phyloP scores from a whole-genome alignment of 1,284 basidiomycete species.

The Crucibulum cyathiforme region DNA sequence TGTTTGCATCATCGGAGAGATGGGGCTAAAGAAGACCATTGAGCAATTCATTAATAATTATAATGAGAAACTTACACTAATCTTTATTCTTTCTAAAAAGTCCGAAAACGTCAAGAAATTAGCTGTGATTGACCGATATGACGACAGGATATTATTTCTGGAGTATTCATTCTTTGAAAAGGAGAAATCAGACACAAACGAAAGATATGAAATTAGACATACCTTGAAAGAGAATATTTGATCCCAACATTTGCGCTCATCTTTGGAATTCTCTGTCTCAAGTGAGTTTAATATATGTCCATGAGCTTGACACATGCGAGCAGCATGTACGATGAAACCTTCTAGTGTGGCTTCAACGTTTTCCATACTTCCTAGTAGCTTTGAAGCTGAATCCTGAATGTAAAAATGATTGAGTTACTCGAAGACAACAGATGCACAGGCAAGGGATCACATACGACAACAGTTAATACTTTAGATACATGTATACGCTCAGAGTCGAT shows the following conservation, averaged over 20 bases:
- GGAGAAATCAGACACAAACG: background rate
- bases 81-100: conserved; percentile 25
- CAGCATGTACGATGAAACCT: conserved; percentile 36
- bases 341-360: conserved; percentile 35
- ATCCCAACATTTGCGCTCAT: conserved; percentile 32
- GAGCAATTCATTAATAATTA: background rate
- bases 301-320: conserved; percentile 40
- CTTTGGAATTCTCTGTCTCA: conserved; percentile 11
- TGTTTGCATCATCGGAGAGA: conserved; percentile 22
- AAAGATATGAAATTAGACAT: conserved; percentile 4
- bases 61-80: conserved; percentile 20
- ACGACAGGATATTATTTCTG: conserved; percentile 32
- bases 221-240: conserved; percentile 39
- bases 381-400: conserved; percentile 34
- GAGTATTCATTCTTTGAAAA: conserved; percentile 26
- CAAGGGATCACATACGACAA: conserved; percentile 18
- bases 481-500: conserved; percentile 39
- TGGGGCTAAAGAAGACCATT: conserved; percentile 12
- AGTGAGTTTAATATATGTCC: conserved; percentile 31
- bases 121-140: conserved; percentile 42
- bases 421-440: too few species aligned
- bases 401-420: too few species aligned
- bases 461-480: conserved; percentile 28
- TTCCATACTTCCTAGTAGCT: conserved; percentile 30
- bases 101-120: conserved; percentile 36